Percentiles rank a stretch among this genome's conserved stretches.
Conservation (phyloP, 2,329 filamentous ascomycete genomes). For the Macrophomina pseudophaseolina region DNA sequence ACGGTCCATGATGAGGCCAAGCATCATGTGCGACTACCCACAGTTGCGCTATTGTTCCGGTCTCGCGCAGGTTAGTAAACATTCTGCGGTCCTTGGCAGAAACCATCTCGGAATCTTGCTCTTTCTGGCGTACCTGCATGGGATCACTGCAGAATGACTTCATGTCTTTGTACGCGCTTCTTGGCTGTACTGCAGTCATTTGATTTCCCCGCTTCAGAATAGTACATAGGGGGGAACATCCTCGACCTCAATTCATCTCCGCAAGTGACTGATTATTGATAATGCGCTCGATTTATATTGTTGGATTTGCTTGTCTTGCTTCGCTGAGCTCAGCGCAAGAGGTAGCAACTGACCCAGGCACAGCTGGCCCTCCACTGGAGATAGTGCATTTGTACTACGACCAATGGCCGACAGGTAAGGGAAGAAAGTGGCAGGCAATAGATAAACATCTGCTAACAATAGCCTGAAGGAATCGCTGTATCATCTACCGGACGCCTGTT, state of each 20-base stretch:
- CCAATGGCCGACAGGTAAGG: conserved; percentile 53
- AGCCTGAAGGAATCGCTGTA: conserved; percentile 53
- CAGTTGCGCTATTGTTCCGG: background rate
- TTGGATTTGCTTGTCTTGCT: background rate
- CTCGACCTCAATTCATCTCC: background rate
- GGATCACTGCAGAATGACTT: conserved; percentile 13
- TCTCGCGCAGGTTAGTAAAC: background rate
- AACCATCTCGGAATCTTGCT: conserved; percentile 7
- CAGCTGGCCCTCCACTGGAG: conserved; percentile 52
- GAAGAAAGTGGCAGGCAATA: no score
- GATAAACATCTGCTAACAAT: background rate
- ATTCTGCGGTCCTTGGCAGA: background rate
- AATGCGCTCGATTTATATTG: background rate
- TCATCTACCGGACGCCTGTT: conserved; percentile 58
- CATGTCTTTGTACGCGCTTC: conserved; percentile 3
- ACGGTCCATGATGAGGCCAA: conserved; percentile 20
- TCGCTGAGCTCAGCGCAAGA: conserved; percentile 19
- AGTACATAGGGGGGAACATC: background rate
- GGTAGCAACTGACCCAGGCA: conserved; percentile 41
- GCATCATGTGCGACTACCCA: conserved; percentile 10
- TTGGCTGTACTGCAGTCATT: background rate
- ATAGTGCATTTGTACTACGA: conserved; percentile 58
- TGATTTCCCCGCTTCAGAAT: conserved; percentile 4
- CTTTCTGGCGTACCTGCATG: conserved; percentile 22
- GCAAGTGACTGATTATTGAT: background rate